phyloP scores from a whole-genome alignment of 2,329 filamentous ascomycete species.

The Exophiala sideris region DNA sequence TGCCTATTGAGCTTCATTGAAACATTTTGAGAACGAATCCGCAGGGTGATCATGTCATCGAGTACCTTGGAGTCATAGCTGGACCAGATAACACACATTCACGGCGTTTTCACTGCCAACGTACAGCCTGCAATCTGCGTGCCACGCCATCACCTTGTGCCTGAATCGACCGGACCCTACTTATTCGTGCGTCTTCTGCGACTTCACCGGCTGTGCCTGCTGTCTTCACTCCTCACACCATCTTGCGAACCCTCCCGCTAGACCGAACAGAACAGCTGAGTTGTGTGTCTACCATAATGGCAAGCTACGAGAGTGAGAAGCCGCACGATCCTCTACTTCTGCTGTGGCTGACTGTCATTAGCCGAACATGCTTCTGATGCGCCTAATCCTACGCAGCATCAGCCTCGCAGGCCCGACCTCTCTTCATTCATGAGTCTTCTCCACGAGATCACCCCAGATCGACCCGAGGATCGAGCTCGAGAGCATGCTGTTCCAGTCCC shows the following conservation, averaged over 20 bases:
- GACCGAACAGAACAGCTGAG: background rate
- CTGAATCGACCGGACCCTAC: constrained; percentile 3
- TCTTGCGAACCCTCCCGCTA: background rate
- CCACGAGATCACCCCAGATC: constrained; percentile 54
- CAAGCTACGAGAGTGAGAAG: constrained; percentile 30
- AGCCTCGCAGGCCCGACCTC: constrained; percentile 58
- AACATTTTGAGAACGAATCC: too few relatives aligned
- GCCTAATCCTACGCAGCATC: constrained; percentile 18
- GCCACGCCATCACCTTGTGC: constrained; percentile 24
- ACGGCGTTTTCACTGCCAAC: too few relatives aligned
- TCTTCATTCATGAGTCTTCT: constrained; percentile 64
- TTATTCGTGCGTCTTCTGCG: background rate
- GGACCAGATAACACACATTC: too few relatives aligned
- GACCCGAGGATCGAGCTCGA: constrained; percentile 49
- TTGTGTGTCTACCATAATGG: constrained; percentile 13
- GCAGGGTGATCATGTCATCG: too few relatives aligned
- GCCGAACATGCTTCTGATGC: constrained; percentile 28
- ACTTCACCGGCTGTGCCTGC: constrained; percentile 4
- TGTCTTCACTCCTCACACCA: constrained; percentile 4
- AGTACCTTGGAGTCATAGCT: too few relatives aligned
- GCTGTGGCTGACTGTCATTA: constrained; percentile 11
- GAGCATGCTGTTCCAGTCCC: constrained; percentile 59
- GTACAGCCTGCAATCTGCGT: background rate
- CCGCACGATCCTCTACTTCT: background rate
- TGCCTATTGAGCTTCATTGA: too few relatives aligned